These are phyloP conservation scores for Penicillium frequentans DNA, from an alignment of 2,329 filamentous ascomycete species.

Conservation along the genomic window DNA sequence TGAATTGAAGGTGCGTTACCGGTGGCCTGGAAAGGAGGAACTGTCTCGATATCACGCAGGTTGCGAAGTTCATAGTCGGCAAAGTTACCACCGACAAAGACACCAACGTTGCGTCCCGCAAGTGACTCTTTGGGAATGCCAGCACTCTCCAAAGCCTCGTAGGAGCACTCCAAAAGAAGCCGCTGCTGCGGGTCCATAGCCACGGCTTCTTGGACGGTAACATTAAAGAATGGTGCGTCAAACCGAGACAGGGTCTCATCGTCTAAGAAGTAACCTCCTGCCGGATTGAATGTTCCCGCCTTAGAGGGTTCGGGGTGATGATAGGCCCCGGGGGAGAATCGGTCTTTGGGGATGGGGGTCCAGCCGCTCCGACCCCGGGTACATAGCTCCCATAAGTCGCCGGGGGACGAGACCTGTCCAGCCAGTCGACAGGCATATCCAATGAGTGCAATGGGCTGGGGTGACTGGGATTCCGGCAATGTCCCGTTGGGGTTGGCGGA, in stretches of 20 bases:
- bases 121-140: constrained; percentile 28
- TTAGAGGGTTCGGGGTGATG: constrained; percentile 25
- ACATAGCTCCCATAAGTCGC: constrained; percentile 25
- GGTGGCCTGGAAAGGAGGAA: constrained; percentile 21
- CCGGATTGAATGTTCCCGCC: constrained; percentile 20
- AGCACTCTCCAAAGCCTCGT: constrained; percentile 30
- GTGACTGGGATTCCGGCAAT: constrained; percentile 2
- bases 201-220: constrained; percentile 24
- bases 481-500: constrained; percentile 7
- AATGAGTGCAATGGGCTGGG: constrained; percentile 25
- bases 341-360: constrained; percentile 21
- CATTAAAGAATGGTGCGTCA: constrained; percentile 28
- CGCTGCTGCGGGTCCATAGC: constrained; percentile 29
- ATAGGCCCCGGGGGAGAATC: constrained; percentile 21
- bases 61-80: constrained; percentile 26
- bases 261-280: constrained; percentile 28
- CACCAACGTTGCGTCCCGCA: constrained; percentile 22
- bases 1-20: constrained; percentile 22
- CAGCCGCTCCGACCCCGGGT: constrained; percentile 24
- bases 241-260: constrained; percentile 24
- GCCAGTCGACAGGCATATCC: constrained; percentile 27
- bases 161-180: constrained; percentile 25
- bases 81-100: constrained; percentile 23
- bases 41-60: constrained; percentile 22
- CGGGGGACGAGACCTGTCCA: constrained; percentile 22